phyloP scores from a whole-genome alignment of 768 basidiomycete genomes.

The Chalciporus piperatus region DNA sequence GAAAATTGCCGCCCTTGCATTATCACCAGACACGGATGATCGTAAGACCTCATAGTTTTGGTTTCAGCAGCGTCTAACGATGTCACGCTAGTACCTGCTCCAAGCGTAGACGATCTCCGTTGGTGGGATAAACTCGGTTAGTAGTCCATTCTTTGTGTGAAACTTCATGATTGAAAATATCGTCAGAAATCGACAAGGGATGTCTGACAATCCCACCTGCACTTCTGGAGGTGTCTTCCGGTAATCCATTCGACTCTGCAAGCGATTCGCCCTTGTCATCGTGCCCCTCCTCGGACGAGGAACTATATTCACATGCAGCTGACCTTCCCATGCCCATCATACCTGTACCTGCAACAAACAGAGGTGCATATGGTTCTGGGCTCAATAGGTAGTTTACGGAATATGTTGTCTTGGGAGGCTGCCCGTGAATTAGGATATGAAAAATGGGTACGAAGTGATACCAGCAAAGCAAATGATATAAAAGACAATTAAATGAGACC shows the following conservation, averaged over 20 bases:
- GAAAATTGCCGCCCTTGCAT: constrained; percentile 58
- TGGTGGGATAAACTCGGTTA: constrained; percentile 82
- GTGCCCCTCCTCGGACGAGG: constrained; percentile 82
- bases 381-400: constrained; percentile 8
- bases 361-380: constrained; percentile 3
- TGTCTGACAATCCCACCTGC: constrained; percentile 34
- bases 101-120: constrained; percentile 69
- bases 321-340: constrained; percentile 67
- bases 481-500: constrained; percentile 63
- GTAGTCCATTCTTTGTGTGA: constrained; percentile 7
- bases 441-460: constrained; percentile 4
- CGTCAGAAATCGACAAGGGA: constrained; percentile 18
- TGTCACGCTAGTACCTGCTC: constrained; percentile 65
- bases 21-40: constrained; percentile 40
- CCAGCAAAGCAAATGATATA: neutral
- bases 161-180: neutral
- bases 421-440: neutral
- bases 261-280: constrained; percentile 64
- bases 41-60: constrained; percentile 24
- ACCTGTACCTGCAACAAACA: constrained; percentile 29
- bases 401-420: too few relatives aligned
- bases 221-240: constrained; percentile 39
- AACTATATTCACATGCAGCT: constrained; percentile 72
- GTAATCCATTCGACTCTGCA: constrained; percentile 77
- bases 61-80: neutral